phyloP scores from a whole-genome alignment of 345 rosid species.

The Gossypium rotundifolium region DNA sequence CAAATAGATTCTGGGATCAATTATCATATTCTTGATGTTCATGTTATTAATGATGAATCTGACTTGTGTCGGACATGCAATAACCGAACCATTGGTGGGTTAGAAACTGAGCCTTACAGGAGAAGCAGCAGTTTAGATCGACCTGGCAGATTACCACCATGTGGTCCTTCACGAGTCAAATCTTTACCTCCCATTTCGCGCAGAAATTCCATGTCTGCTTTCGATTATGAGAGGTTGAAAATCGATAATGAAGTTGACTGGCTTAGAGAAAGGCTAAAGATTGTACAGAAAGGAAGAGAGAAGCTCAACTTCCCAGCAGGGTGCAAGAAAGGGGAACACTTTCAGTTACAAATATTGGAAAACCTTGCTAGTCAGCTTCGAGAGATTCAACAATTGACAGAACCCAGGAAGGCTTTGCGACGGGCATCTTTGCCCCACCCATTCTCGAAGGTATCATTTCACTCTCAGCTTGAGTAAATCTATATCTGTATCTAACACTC shows the following conservation, averaged over 20 bases:
- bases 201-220: conserved; percentile 71
- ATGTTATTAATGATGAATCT: conserved; percentile 18
- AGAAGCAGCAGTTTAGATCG: conserved; percentile 42
- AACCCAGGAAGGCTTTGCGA: conserved; percentile 30
- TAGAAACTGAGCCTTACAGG: conserved; percentile 27
- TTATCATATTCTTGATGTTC: conserved; percentile 41
- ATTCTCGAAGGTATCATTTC: conserved; percentile 43
- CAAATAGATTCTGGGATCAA: conserved; percentile 7
- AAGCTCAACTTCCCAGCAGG: conserved; percentile 40
- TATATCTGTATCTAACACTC: not conserved
- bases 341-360: conserved; percentile 34
- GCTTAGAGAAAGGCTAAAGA: conserved; percentile 55
- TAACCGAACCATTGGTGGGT: not conserved
- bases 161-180: conserved; percentile 23
- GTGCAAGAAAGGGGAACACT: conserved; percentile 30
- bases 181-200: conserved; percentile 30
- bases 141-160: conserved; percentile 25
- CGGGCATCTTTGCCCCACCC: conserved; percentile 51
- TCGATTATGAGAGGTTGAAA: conserved; percentile 60
- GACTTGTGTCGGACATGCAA: conserved; percentile 6
- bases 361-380: conserved; percentile 40
- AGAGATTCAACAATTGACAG: conserved; percentile 33
- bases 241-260: conserved; percentile 62
- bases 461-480: not conserved
- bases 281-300: conserved; percentile 54